phyloP scores from a whole-genome alignment of 2,329 filamentous ascomycete genomes.

The Boeremia exigua region DNA sequence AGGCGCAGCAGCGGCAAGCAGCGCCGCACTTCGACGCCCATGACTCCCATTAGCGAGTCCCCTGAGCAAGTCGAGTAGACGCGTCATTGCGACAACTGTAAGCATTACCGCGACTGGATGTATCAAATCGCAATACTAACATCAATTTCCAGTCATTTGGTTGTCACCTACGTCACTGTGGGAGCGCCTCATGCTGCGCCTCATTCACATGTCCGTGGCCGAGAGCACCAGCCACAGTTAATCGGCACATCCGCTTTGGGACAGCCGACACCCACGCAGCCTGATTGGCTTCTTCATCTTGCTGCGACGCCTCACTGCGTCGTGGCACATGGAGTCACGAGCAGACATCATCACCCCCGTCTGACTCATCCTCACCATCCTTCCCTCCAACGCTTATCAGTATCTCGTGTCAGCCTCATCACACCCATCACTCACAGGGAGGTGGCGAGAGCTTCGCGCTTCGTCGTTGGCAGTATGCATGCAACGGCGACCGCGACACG shows the following conservation, averaged over 20 bases:
- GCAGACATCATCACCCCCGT: constrained; percentile 6
- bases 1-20: constrained; percentile 50
- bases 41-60: constrained; percentile 51
- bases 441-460: constrained; percentile 2
- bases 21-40: constrained; percentile 49
- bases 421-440: constrained; percentile 7
- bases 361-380: constrained; percentile 7
- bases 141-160: constrained; percentile 23
- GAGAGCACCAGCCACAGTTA: constrained; percentile 2
- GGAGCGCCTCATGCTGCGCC: constrained; percentile 18
- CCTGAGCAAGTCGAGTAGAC: constrained; percentile 48
- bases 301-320: constrained; percentile 4
- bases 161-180: constrained; percentile 18
- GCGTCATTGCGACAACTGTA: constrained; percentile 19
- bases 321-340: constrained; percentile 1
- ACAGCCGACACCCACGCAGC: not conserved
- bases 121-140: constrained; percentile 22
- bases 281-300: constrained; percentile 3
- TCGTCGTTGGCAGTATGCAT: constrained; percentile 9
- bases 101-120: constrained; percentile 11
- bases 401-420: constrained; percentile 17
- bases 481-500: constrained; percentile 8
- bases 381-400: not conserved
- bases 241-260: constrained; percentile 4
- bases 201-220: constrained; percentile 14